Conservation (phyloP, 83 land plant species). For the Isoetes engelmannii region DNA sequence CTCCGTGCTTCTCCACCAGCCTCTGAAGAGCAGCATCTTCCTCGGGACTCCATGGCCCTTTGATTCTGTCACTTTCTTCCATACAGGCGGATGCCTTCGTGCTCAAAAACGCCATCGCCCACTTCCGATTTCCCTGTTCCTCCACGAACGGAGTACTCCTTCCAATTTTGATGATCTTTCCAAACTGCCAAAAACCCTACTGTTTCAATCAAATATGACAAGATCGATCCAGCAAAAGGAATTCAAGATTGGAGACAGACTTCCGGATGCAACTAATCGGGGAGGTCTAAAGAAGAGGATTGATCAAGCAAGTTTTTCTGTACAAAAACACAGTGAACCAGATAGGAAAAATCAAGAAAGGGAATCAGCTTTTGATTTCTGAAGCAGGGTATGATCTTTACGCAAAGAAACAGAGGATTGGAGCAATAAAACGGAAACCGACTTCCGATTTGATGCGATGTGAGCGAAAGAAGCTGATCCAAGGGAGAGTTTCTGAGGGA, state of each 20-base stretch:
- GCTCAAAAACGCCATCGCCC: constrained; percentile 11
- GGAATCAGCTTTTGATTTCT: too few relatives aligned
- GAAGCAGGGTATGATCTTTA: too few relatives aligned
- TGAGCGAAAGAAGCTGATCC: too few relatives aligned
- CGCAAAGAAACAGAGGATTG: too few relatives aligned
- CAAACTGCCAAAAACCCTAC: constrained; percentile 14
- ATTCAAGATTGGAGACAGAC: neutral
- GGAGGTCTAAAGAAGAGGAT: too few relatives aligned
- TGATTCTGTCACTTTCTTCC: constrained; percentile 41
- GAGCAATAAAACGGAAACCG: too few relatives aligned
- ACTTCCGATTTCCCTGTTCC: neutral
- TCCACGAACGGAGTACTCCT: neutral
- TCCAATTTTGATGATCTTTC: neutral
- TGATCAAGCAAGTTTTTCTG: too few relatives aligned
- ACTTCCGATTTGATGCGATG: too few relatives aligned
- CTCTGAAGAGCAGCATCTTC: constrained; percentile 40
- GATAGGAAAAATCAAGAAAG: too few relatives aligned
- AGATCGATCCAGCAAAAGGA: neutral
- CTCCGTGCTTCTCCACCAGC: constrained; percentile 37
- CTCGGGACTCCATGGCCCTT: constrained; percentile 56
- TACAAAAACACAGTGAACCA: too few relatives aligned
- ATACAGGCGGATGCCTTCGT: neutral
- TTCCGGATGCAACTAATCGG: too few relatives aligned
- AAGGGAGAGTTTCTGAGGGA: too few relatives aligned
- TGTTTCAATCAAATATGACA: constrained; percentile 5